Conservation (phyloP, 129 eudicot genomes). For the Rutidosis leptorrhynchoides region DNA sequence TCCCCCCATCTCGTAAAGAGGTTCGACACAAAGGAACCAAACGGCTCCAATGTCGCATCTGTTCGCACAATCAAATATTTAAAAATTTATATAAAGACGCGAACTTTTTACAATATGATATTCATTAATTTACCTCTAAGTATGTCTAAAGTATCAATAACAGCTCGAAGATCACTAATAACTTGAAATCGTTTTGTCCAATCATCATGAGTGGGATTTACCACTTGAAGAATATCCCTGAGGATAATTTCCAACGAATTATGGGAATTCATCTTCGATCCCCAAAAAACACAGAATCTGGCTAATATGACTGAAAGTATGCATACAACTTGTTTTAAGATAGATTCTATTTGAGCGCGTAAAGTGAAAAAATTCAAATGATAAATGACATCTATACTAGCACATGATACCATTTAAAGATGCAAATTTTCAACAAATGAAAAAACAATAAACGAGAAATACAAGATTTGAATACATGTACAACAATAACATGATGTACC, state of each 20-base stretch:
- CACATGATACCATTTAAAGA: neutral
- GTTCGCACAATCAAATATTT: conserved; percentile 24
- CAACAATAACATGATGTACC: no score
- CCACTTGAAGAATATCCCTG: conserved; percentile 49
- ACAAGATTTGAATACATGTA: no score
- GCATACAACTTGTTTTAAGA: conserved; percentile 22
- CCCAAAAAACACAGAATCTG: conserved; percentile 12
- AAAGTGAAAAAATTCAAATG: neutral
- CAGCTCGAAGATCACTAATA: conserved; percentile 53
- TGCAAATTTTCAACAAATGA: no score
- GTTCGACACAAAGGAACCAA: conserved; percentile 86
- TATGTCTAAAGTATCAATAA: conserved; percentile 51
- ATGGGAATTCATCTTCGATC: conserved; percentile 45
- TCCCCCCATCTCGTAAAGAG: conserved; percentile 97
- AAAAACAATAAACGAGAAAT: no score
- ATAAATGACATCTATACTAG: neutral
- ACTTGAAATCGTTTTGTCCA: conserved; percentile 56
- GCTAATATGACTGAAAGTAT: conserved; percentile 19
- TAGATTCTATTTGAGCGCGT: conserved; percentile 8
- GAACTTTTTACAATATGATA: conserved; percentile 1
- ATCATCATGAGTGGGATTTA: conserved; percentile 69
- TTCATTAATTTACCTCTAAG: conserved; percentile 57
- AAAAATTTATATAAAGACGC: conserved; percentile 9
- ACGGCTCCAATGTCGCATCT: conserved; percentile 97
- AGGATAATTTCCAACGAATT: conserved; percentile 47